A percentile compares a stretch with the other conserved stretches of the same genome.
Conservation (phyloP, 306 rosid species). For the Quercus alba region DNA sequence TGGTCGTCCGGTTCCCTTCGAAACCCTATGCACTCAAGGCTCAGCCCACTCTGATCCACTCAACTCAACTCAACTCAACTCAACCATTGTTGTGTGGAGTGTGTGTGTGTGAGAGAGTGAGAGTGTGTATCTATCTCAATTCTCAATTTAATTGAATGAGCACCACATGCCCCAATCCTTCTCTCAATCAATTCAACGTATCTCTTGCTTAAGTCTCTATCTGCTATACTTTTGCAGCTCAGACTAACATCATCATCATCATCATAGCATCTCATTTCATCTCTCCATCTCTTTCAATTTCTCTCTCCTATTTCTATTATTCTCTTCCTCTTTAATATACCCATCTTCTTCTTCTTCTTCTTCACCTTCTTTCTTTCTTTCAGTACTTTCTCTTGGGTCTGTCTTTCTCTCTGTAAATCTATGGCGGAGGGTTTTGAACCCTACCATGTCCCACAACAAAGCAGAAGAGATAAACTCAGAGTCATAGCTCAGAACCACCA, state of each 20-base stretch:
- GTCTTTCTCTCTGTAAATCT: background rate
- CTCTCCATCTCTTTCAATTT: background rate
- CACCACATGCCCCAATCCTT: conserved; percentile 8
- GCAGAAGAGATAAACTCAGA: conserved; percentile 78
- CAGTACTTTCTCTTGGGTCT: background rate
- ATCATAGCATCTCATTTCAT: conserved; percentile 42
- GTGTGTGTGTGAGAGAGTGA: background rate
- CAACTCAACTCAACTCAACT: too few species aligned
- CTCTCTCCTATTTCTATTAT: background rate
- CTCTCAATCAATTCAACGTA: conserved; percentile 33
- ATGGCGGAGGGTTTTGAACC: conserved; percentile 78
- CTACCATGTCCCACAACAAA: conserved; percentile 81
- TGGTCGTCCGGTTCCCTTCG: conserved; percentile 47
- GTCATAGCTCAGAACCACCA: conserved; percentile 26
- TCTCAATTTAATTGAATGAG: background rate
- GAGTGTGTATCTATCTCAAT: conserved; percentile 1
- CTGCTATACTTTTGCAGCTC: conserved; percentile 25
- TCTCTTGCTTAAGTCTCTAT: background rate
- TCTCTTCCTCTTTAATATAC: background rate
- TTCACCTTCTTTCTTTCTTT: background rate
- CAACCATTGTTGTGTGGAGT: background rate
- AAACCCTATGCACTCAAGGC: conserved; percentile 44
- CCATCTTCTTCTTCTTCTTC: background rate
- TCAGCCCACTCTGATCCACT: background rate
- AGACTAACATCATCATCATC: conserved; percentile 31